Base-by-base conservation (phyloP, 495 filamentous ascomycete species). In the Xylaria longipes region DNA sequence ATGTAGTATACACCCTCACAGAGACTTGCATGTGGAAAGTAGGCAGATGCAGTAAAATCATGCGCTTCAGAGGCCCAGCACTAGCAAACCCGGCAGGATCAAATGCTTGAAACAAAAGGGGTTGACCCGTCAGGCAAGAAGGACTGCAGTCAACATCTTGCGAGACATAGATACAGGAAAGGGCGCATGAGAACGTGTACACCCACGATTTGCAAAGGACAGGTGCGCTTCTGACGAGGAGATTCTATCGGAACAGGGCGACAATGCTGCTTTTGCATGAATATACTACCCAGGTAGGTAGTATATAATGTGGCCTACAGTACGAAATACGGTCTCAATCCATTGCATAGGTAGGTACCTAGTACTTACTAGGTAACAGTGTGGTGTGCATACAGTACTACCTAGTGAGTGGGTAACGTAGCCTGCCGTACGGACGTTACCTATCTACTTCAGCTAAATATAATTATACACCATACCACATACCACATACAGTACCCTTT, bases 231-330 rank as follows among this genome's bases (percentile, higher is more conserved):
- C 50, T 54, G 15, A 2, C 29, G 22, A 29, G 62, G 37, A 68
- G 65, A 50, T 35, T 39, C 65, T 41, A 57, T 68, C 65, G 39
- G 65, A 58, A 68, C 48, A 7, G 35, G 39, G 37, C 62, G 62
- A 65, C 50, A 29, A 66, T 48, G 63, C 27, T 56, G 52, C 52
- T 31, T 45, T 56, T 56, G 14, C 52, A 31, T 56, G 3, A 14
- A 56, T 31, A 31, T 5, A 3, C 35, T 37, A 8, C 3, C 8
- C 35, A 37, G 35, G 15, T n/a, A n/a, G n/a, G n/a, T n/a, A 4
- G 11, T 39, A 25, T 29, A 27, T 9, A 62, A 22, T 27, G 20
- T 67, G 48, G 31, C 33, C 15, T 27, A 67, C 48, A 54, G 63
- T 66, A 52, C 46, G 63, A 25, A 52, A 33, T 29, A 35, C 27